Evolutionary conservation across 371 early-diverging fungal species (phyloP).

Genomic region (Lichtheimia ornata): DNA sequence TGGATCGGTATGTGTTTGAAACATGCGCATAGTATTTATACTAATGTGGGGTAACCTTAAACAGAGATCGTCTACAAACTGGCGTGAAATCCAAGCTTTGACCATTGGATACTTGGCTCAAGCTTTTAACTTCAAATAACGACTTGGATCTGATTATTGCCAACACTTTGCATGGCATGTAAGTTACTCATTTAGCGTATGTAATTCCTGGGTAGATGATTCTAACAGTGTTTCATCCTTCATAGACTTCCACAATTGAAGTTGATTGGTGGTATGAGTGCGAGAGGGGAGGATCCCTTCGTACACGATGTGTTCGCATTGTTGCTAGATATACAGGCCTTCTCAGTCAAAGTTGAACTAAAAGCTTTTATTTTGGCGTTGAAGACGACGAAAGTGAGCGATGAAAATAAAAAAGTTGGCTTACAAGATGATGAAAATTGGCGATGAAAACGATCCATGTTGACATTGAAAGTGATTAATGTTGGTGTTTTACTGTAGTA

Average conservation of each 20-base stretch:
- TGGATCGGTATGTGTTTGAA: too few species aligned
- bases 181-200: background rate
- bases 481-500: too few species aligned
- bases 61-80: background rate
- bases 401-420: too few species aligned
- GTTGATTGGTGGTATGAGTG: background rate
- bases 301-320: background rate
- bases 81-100: background rate
- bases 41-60: background rate
- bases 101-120: slow-evolving; percentile 1
- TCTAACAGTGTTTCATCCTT: background rate
- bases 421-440: too few species aligned
- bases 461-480: too few species aligned
- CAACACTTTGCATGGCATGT: slow-evolving; percentile 9
- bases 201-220: background rate
- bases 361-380: too few species aligned
- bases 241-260: background rate
- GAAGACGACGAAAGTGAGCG: too few species aligned
- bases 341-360: too few species aligned
- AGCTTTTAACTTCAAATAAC: background rate
- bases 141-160: background rate
- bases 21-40: too few species aligned
- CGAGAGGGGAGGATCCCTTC: background rate
- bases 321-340: too few species aligned
- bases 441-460: too few species aligned